Base-by-base conservation (phyloP, 1,284 basidiomycete genomes). In the Sanguinoderma infundibulare region DNA sequence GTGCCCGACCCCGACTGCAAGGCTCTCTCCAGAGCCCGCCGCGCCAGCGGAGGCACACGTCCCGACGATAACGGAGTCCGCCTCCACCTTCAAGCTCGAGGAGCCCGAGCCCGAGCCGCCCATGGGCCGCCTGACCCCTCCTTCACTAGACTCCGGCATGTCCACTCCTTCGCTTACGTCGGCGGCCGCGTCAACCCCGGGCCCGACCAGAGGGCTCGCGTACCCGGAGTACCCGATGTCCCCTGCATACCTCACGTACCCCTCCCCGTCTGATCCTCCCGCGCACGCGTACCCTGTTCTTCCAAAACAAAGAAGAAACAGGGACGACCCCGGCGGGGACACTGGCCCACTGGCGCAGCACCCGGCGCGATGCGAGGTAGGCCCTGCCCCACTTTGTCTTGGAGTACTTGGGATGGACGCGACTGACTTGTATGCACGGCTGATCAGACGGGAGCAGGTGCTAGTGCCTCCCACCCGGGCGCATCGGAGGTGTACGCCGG, bases 221-320 rank as follows among this genome's bases (percentile, higher is more conserved):
- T 40, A 28, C 22, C 34, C 35, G 42, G 30, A 49, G 17, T n/a
- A n/a, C n/a, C 44, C 51, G 34, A 26, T 26, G 5, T 39, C 38
- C 14, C 38, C 34, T 35, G 34, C 34, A 35, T 14, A n/a, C 28
- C 28, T 5, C 2, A 20, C 32, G 12, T 5, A 14, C 14, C 17
- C 38, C 50, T 26, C 57, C 10, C 54, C 58, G 65, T 61, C 57
- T 28, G 42, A 14, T 22, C 46, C 55, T 14, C 17, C 32, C n/a
- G 49, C 63, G 42, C 42, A 47, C 54, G 44, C 34, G 22, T 36
- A 61, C 62, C 64, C 65, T 66, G 63, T 64, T 62, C 65, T 60
- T 67, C 65, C 67, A 63, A 67, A 67, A 65, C 69, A 70, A 66
- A 69, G 66, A 67, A 70, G 67, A 69, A 69, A 67, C 69, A 65